A percentile compares a stretch with the other conserved stretches of the same genome.
These are phyloP conservation scores for Didymella segeticola DNA, from an alignment of 2,329 filamentous ascomycete genomes.

Conservation along the genomic window DNA sequence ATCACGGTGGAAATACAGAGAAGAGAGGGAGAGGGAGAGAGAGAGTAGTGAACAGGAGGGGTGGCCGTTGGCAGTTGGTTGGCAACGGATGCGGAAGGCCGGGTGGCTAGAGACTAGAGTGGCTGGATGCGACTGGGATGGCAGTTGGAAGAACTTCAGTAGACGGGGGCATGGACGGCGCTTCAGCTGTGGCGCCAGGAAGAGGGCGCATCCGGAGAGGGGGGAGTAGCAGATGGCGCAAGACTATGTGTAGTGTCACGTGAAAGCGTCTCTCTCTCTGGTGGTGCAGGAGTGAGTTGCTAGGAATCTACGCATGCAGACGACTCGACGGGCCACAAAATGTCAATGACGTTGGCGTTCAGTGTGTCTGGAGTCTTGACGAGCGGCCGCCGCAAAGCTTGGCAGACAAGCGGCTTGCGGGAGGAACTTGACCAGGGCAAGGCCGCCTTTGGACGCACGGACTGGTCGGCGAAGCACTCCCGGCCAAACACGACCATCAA, in stretches of 20 bases:
- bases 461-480: not conserved
- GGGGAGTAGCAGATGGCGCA: too few relatives aligned
- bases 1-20: not conserved
- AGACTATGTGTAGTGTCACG: too few relatives aligned
- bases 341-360: slow-evolving; percentile 1
- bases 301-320: not conserved
- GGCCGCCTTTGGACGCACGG: not conserved
- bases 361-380: too few relatives aligned
- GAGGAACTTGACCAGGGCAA: too few relatives aligned
- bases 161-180: slow-evolving; percentile 8
- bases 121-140: slow-evolving; percentile 8
- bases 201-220: not conserved
- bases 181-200: not conserved
- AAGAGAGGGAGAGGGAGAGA: not conserved
- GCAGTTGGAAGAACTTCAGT: too few relatives aligned
- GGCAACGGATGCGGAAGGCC: slow-evolving; percentile 8
- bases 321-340: not conserved
- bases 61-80: not conserved
- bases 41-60: slow-evolving; percentile 6
- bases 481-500: not conserved
- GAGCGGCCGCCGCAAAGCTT: slow-evolving; percentile 3
- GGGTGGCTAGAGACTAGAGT: slow-evolving; percentile 16
- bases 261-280: too few relatives aligned
- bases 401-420: not conserved
- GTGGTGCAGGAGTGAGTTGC: too few relatives aligned